Conservation (phyloP, 2,329 filamentous ascomycete species). For the Cytospora leucostoma region DNA sequence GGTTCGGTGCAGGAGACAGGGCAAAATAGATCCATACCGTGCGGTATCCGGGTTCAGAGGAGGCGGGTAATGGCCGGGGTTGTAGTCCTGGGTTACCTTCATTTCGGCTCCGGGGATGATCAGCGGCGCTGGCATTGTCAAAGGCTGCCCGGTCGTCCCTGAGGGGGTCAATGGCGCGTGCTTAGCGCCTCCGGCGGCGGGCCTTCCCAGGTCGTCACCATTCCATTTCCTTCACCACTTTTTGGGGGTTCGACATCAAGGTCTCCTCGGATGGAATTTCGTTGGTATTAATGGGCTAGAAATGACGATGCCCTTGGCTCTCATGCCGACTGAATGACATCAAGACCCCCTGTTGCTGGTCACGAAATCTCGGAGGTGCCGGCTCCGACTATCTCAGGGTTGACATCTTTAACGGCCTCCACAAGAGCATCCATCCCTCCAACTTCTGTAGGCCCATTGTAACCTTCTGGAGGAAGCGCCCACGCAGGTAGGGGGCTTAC, state of each 20-base stretch:
- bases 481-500: constrained; percentile 80
- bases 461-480: constrained; percentile 78
- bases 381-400: constrained; percentile 42
- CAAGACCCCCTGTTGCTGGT: constrained; percentile 7
- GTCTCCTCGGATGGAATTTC: constrained; percentile 2
- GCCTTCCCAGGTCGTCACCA: constrained; percentile 8
- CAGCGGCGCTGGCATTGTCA: constrained; percentile 6
- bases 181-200: constrained; percentile 13
- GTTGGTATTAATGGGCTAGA: neutral
- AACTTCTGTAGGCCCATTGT: constrained; percentile 70
- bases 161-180: constrained; percentile 16
- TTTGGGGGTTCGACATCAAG: neutral
- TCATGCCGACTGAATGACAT: constrained; percentile 16
- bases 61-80: constrained; percentile 13
- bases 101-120: constrained; percentile 5
- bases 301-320: neutral
- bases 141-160: neutral
- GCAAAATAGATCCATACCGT: neutral
- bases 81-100: neutral
- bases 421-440: constrained; percentile 62
- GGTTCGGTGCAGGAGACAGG: constrained; percentile 7
- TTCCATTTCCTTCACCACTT: constrained; percentile 8
- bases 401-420: constrained; percentile 52
- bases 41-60: constrained; percentile 6
- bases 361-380: constrained; percentile 9